phyloP scores from a whole-genome alignment of 108 stramenopile species.

The Cylindrotheca closterium region DNA sequence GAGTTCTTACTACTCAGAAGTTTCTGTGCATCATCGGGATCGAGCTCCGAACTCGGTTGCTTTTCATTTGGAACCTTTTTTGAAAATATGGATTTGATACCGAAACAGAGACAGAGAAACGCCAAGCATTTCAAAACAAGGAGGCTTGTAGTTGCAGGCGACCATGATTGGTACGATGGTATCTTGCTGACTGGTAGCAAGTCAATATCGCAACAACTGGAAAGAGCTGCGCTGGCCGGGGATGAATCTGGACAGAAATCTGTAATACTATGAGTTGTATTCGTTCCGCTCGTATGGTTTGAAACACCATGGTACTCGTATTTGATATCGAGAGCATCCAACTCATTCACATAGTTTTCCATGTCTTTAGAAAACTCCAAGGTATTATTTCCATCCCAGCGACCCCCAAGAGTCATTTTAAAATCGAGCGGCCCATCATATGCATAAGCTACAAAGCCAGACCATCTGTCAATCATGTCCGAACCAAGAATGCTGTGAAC shows the following conservation, averaged over 20 bases:
- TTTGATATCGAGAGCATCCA: no score
- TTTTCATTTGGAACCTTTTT: no score
- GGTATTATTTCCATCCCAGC: constrained; percentile 42
- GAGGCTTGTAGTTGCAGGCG: no score
- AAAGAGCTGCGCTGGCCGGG: not conserved
- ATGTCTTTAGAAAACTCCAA: constrained; percentile 37
- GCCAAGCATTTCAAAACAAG: no score
- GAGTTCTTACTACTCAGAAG: no score
- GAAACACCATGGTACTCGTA: not conserved
- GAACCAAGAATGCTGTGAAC: constrained; percentile 29
- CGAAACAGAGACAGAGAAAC: no score
- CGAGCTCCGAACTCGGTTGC: no score
- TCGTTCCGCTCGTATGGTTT: not conserved
- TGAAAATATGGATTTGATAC: no score
- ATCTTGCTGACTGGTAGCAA: constrained; percentile 2
- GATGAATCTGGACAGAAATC: not conserved
- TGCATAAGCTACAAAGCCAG: constrained; percentile 62
- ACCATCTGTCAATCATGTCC: constrained; percentile 51
- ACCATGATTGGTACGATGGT: constrained; percentile 20
- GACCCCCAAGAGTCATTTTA: constrained; percentile 43
- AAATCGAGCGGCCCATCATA: constrained; percentile 58
- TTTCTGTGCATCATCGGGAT: no score
- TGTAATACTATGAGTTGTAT: no score
- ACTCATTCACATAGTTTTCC: constrained; percentile 38
- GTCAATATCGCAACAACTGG: not conserved